These are phyloP conservation scores for Evansstolkia leycettana DNA, from an alignment of 495 filamentous ascomycete genomes.

Conservation along the genomic window DNA sequence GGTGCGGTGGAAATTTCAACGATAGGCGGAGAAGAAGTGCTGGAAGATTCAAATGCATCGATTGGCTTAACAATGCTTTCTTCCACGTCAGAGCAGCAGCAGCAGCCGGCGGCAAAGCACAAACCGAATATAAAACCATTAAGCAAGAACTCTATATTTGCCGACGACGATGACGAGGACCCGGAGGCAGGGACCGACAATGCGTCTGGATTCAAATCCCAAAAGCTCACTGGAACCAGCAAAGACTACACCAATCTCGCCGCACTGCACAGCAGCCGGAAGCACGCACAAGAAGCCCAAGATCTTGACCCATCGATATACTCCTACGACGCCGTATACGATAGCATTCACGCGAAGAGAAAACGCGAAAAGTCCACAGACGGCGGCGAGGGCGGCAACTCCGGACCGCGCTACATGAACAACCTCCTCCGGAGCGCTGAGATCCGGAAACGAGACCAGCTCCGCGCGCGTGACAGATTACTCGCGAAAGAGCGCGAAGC, in stretches of 20 bases:
- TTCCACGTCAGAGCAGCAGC: not conserved
- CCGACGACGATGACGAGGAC: conserved; percentile 28
- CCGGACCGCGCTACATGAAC: conserved; percentile 69
- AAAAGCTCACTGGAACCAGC: not conserved
- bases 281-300: conserved; percentile 34
- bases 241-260: conserved; percentile 37
- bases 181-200: not conserved
- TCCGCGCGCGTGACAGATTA: conserved; percentile 78
- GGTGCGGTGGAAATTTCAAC: conserved; percentile 20
- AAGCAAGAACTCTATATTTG: conserved; percentile 30
- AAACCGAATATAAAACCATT: conserved; percentile 26
- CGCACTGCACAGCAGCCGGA: conserved; percentile 32
- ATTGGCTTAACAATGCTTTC: too few relatives aligned
- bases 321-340: conserved; percentile 46
- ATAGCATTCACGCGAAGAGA: conserved; percentile 34
- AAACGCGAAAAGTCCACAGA: conserved; percentile 10
- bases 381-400: conserved; percentile 10
- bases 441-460: conserved; percentile 74
- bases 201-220: too few relatives aligned
- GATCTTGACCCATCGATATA: conserved; percentile 40
- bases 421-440: conserved; percentile 70
- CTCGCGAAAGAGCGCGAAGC: conserved; percentile 79
- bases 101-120: conserved; percentile 22
- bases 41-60: not conserved
- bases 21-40: conserved; percentile 26